These are phyloP conservation scores for Amanita polypyramis DNA, from an alignment of 768 basidiomycete species.

Conservation along the genomic window DNA sequence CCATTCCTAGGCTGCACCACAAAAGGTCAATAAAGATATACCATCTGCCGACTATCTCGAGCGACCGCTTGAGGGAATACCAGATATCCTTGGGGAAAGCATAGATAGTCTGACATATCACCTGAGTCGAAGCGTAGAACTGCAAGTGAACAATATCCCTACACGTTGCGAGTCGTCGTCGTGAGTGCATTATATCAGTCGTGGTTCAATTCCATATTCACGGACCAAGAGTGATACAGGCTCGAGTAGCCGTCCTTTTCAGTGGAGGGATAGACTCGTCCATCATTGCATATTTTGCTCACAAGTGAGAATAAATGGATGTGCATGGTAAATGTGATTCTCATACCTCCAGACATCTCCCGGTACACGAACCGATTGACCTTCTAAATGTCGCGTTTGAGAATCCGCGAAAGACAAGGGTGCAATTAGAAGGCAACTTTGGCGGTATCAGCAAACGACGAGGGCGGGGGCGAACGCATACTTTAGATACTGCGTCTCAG, in stretches of 20 bases:
- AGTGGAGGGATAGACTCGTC: conserved; percentile 96
- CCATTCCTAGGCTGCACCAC: background rate
- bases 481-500: conserved; percentile 1
- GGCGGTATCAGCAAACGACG: conserved; percentile 34
- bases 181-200: conserved; percentile 17
- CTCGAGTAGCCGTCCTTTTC: conserved; percentile 79
- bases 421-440: conserved; percentile 34
- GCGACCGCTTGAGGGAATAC: conserved; percentile 29
- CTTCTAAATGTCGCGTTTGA: conserved; percentile 92
- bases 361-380: conserved; percentile 76
- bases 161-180: conserved; percentile 19
- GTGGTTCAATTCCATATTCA: background rate
- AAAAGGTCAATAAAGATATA: conserved; percentile 14
- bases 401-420: conserved; percentile 71
- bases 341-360: conserved; percentile 45
- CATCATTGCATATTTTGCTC: conserved; percentile 68
- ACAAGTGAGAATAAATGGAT: conserved; percentile 51
- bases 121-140: conserved; percentile 56
- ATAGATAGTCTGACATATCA: conserved; percentile 42
- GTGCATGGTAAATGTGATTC: background rate
- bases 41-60: conserved; percentile 31
- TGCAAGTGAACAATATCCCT: conserved; percentile 65
- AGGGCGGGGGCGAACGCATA: conserved; percentile 14
- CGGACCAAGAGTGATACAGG: conserved; percentile 22
- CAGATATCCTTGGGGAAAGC: conserved; percentile 28